Conservation (phyloP, 495 filamentous ascomycete genomes). For the Letharia lupina region DNA sequence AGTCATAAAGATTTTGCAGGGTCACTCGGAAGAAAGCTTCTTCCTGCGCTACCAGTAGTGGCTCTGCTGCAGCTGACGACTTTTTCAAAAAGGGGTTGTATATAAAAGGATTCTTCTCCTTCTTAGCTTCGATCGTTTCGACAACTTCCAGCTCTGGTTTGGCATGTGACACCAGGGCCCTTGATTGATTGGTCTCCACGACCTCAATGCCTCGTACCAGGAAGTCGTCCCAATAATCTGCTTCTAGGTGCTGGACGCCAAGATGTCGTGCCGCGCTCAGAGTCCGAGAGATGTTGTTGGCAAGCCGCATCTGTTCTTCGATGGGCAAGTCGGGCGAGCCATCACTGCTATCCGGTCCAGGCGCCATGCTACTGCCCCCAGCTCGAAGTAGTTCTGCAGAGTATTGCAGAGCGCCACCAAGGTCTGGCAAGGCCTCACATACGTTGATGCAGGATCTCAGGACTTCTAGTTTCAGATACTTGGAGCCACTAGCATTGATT, state of each 20-base stretch:
- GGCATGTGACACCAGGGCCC: slow-evolving; percentile 60
- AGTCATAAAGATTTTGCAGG: slow-evolving; percentile 89
- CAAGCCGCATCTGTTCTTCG: slow-evolving; percentile 77
- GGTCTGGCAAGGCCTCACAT: slow-evolving; percentile 88
- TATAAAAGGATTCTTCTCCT: slow-evolving; percentile 75
- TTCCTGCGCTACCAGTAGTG: slow-evolving; percentile 68
- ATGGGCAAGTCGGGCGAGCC: slow-evolving; percentile 56
- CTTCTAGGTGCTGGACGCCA: slow-evolving; percentile 57
- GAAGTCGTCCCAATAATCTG: slow-evolving; percentile 96
- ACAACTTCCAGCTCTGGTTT: slow-evolving; percentile 62
- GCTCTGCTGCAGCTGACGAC: slow-evolving; percentile 42
- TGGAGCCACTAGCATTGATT: slow-evolving; percentile 53
- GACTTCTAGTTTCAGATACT: slow-evolving; percentile 71
- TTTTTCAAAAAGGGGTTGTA: slow-evolving; percentile 80
- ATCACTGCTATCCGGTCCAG: slow-evolving; percentile 51
- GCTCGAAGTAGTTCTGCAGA: slow-evolving; percentile 75
- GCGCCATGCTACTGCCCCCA: slow-evolving; percentile 69
- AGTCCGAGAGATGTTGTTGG: slow-evolving; percentile 77
- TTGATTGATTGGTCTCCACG: slow-evolving; percentile 42
- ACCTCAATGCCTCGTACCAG: slow-evolving; percentile 74
- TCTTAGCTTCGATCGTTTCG: slow-evolving; percentile 40
- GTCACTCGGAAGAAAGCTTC: slow-evolving; percentile 65
- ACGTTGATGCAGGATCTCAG: slow-evolving; percentile 78
- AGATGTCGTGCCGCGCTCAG: slow-evolving; percentile 64
- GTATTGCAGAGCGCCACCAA: slow-evolving; percentile 76